These are phyloP conservation scores for Elongisporangium prolatum DNA, from an alignment of 352 stramenopile genomes.

Conservation along the genomic window DNA sequence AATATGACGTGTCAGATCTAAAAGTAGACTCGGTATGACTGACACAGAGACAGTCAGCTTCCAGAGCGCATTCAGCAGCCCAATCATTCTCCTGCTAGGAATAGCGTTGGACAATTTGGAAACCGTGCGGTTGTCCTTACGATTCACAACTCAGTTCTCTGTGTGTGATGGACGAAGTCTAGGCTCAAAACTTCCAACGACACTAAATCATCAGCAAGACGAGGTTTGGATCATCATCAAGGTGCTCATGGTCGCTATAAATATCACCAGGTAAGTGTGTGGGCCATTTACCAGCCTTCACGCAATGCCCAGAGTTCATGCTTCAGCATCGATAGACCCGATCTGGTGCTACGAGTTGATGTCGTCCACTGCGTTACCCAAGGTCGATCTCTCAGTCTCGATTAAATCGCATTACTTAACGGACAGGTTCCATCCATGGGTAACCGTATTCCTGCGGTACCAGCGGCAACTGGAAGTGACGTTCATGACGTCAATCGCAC, in stretches of 20 bases:
- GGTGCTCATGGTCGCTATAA: background rate
- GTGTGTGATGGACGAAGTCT: too few species aligned
- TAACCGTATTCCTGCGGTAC: slow-evolving; percentile 18
- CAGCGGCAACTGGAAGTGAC: slow-evolving; percentile 15
- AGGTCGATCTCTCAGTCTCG: slow-evolving; percentile 29
- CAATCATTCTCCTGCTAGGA: too few species aligned
- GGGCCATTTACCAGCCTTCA: background rate
- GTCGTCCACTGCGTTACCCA: slow-evolving; percentile 16
- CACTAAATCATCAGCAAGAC: too few species aligned
- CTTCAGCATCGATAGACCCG: background rate
- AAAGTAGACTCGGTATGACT: too few species aligned
- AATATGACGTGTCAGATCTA: too few species aligned
- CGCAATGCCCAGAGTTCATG: background rate
- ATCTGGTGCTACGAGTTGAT: slow-evolving; percentile 16
- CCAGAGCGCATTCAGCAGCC: too few species aligned
- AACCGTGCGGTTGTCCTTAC: too few species aligned
- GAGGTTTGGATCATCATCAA: too few species aligned
- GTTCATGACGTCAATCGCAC: slow-evolving; percentile 10
- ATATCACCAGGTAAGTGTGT: background rate
- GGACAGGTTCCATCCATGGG: slow-evolving; percentile 5
- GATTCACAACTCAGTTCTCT: too few species aligned
- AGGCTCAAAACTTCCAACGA: too few species aligned
- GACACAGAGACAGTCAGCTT: too few species aligned
- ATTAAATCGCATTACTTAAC: slow-evolving; percentile 24
- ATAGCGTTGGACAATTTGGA: too few species aligned